These are phyloP conservation scores for cucumber (Cucumis sativus) DNA, from an alignment of 306 rosid species.

Conservation along the genomic window DNA sequence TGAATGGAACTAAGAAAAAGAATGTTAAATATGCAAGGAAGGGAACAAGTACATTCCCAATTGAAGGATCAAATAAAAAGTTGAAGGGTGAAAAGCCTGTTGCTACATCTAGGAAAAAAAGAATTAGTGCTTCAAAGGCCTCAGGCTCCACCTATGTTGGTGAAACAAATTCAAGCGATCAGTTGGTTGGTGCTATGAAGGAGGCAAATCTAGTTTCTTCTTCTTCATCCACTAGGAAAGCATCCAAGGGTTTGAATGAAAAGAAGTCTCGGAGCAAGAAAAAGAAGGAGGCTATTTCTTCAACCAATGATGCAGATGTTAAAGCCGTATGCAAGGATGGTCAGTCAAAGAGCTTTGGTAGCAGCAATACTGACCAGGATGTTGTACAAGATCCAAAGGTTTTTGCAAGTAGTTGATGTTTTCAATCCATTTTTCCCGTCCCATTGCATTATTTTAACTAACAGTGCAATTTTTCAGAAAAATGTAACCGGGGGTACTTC, in stretches of 20 bases:
- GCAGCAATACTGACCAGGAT: constrained; percentile 11
- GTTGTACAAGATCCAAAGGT: constrained; percentile 28
- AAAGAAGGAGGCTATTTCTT: constrained; percentile 17
- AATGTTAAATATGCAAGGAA: too few relatives aligned
- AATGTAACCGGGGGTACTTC: constrained; percentile 12
- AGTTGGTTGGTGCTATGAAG: constrained; percentile 15
- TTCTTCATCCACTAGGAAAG: constrained; percentile 5
- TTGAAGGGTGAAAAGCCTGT: constrained; percentile 26
- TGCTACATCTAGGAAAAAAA: constrained; percentile 18
- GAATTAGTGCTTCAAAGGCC: constrained; percentile 9
- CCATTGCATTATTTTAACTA: constrained; percentile 21
- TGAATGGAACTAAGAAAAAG: not conserved
- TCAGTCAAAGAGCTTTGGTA: constrained; percentile 21
- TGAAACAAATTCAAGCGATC: constrained; percentile 12
- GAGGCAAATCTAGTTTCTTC: constrained; percentile 10
- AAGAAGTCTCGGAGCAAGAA: constrained; percentile 41
- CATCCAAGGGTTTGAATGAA: constrained; percentile 20
- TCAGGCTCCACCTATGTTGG: constrained; percentile 19
- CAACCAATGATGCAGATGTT: constrained; percentile 16
- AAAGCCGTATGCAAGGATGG: constrained; percentile 18
- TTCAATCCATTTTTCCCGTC: not conserved
- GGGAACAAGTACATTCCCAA: not conserved
- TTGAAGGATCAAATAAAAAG: constrained; percentile 4
- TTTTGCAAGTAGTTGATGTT: constrained; percentile 17
- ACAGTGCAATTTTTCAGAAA: constrained; percentile 40